These are phyloP conservation scores for Venturia aucupariae DNA, from an alignment of 2,329 filamentous ascomycete genomes.

Conservation along the genomic window DNA sequence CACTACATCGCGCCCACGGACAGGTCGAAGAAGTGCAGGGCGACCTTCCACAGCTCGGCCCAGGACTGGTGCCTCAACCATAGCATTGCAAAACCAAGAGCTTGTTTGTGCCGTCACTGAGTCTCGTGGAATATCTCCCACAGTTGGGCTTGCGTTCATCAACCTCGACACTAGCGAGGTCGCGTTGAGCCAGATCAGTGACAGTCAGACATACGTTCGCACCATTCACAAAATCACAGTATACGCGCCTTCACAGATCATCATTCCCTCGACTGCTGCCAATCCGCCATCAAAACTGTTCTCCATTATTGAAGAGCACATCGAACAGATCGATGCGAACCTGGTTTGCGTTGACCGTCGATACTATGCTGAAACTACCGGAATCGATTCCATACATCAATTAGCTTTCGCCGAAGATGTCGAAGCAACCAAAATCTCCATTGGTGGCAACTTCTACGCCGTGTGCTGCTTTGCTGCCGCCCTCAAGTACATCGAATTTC, in stretches of 20 bases:
- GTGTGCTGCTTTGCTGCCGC: slow-evolving; percentile 76
- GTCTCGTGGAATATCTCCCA: slow-evolving; percentile 75
- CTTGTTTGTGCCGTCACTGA: slow-evolving; percentile 85
- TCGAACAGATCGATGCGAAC: slow-evolving; percentile 47
- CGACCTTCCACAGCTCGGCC: slow-evolving; percentile 39
- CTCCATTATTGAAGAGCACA: slow-evolving; percentile 62
- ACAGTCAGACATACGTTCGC: slow-evolving; percentile 83
- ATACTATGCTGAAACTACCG: slow-evolving; percentile 73
- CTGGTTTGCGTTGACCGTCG: slow-evolving; percentile 62
- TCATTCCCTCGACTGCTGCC: slow-evolving; percentile 66
- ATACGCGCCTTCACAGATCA: slow-evolving; percentile 67
- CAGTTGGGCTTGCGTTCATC: slow-evolving; percentile 77
- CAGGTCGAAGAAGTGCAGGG: slow-evolving; percentile 23
- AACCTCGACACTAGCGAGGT: slow-evolving; percentile 79
- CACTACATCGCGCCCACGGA: slow-evolving; percentile 26
- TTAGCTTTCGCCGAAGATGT: slow-evolving; percentile 75
- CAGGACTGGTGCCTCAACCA: slow-evolving; percentile 47
- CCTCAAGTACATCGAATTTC: slow-evolving; percentile 70
- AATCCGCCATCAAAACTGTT: slow-evolving; percentile 64
- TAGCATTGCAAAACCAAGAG: slow-evolving; percentile 52
- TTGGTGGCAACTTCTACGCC: slow-evolving; percentile 77
- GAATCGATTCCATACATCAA: slow-evolving; percentile 67
- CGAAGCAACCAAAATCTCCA: slow-evolving; percentile 68
- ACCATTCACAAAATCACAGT: slow-evolving; percentile 81
- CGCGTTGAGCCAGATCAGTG: slow-evolving; percentile 81